Base-by-base conservation (phyloP, 2,329 filamentous ascomycete genomes). In the Paecilomyces variotii region DNA sequence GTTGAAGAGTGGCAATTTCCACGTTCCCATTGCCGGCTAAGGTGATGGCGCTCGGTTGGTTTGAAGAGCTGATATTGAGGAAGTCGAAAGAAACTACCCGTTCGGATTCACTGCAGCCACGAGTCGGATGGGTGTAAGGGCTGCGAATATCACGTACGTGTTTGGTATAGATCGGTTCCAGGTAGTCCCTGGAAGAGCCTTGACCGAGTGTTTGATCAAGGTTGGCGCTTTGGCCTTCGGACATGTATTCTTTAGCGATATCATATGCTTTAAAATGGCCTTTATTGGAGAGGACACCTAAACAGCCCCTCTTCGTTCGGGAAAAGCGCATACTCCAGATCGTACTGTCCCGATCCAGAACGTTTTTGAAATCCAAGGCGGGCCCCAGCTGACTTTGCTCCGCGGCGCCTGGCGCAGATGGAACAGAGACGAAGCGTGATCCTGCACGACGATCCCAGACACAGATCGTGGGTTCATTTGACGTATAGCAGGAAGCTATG, bases 271-370 rank as follows among this genome's bases (percentile, higher is more conserved):
- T 85, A 64, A 87, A 75, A 60, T 86, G 80, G 11, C 84, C 84
- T 1, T 76, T 80, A 64, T 79, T 86, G 0, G 84, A 81, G 50
- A 86, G 76, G 11, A 84, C 79, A 7, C 82, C 84, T 45, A 87
- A 77, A 25, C 78, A 81, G 11, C 83, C 83, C 58, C 81, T 75
- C 66, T 80, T 82, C 5, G 79, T 80, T 25, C 81, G 82, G 2
- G 82, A 85, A 65, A 84, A 87, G 7, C 84, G 79, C 57, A 87
- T 68, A 67, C 82, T 86, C 84, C 84, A 86, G 51, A 87, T 84
- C 2, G 78, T 78, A 10, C 81, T 76, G 24, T 77, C 76, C 0
- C 77, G 69, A 32, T 82, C 77, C 12, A 85, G 76, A 1, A 81
- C 78, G 56, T 82, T 80, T 57, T 77, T 78, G 58, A 86, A 78